These are phyloP conservation scores for Cutaneotrichosporon sp. DNA, from an alignment of 1,284 basidiomycete genomes.

Conservation along the genomic window DNA sequence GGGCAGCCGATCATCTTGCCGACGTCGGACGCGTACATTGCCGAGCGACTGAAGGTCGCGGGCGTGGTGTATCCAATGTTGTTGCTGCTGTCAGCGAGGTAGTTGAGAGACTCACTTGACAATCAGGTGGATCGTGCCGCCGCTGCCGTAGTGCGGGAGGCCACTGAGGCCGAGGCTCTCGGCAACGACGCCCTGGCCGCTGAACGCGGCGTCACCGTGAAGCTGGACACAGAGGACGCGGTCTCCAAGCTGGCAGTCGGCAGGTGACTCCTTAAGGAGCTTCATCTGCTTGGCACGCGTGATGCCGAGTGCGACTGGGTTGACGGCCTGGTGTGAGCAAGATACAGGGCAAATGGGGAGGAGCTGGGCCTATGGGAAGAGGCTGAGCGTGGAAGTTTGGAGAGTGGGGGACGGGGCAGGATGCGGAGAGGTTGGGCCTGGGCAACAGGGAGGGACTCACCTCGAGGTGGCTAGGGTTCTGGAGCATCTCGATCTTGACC, in stretches of 20 bases:
- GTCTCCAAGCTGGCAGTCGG: slow-evolving; percentile 75
- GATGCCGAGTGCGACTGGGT: slow-evolving; percentile 81
- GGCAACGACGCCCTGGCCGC: slow-evolving; percentile 86
- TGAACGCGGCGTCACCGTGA: slow-evolving; percentile 85
- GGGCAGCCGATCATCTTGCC: slow-evolving; percentile 87
- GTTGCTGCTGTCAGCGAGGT: slow-evolving; percentile 18
- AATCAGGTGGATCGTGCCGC: slow-evolving; percentile 84
- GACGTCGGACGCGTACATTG: slow-evolving; percentile 81
- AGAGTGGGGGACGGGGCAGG: too few relatives aligned
- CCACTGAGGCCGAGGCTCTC: slow-evolving; percentile 79
- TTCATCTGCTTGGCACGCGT: slow-evolving; percentile 88
- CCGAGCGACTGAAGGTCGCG: slow-evolving; percentile 74
- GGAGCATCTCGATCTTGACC: slow-evolving; percentile 71
- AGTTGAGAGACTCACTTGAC: slow-evolving; percentile 66
- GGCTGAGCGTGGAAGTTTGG: too few relatives aligned
- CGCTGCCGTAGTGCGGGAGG: slow-evolving; percentile 81
- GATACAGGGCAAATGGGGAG: too few relatives aligned
- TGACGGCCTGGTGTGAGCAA: slow-evolving; percentile 61
- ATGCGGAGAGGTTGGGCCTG: too few relatives aligned
- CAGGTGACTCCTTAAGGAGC: slow-evolving; percentile 63
- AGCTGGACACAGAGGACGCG: slow-evolving; percentile 82
- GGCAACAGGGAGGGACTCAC: neutral
- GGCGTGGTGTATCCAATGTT: slow-evolving; percentile 90
- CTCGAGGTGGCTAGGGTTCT: slow-evolving; percentile 84
- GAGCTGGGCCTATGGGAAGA: too few relatives aligned